phyloP scores from a whole-genome alignment of 306 rosid species.

The Elaeagnus macrophylla region DNA sequence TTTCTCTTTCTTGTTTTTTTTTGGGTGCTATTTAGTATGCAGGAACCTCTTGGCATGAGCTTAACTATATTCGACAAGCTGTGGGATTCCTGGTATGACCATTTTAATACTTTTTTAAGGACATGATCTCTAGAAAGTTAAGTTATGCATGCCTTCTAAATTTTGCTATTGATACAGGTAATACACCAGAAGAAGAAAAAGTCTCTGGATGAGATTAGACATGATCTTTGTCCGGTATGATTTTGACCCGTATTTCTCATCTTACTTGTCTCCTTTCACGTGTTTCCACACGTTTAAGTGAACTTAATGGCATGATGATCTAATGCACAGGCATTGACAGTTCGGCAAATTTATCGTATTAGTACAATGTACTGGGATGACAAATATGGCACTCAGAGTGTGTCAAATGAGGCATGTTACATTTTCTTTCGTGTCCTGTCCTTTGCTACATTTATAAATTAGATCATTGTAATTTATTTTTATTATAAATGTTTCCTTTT shows the following conservation, averaged over 20 bases:
- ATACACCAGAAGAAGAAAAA: slow-evolving; percentile 96
- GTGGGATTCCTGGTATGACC: slow-evolving; percentile 86
- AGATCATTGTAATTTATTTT: slow-evolving; percentile 1
- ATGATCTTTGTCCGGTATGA: slow-evolving; percentile 94
- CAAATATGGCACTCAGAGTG: slow-evolving; percentile 97
- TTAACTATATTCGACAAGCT: slow-evolving; percentile 89
- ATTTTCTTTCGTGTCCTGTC: slow-evolving; percentile 14
- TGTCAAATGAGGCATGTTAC: slow-evolving; percentile 89
- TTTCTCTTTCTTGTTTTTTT: slow-evolving; percentile 16
- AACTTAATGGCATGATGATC: slow-evolving; percentile 10
- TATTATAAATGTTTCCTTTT: slow-evolving; percentile 23
- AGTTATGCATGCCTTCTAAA: slow-evolving; percentile 1
- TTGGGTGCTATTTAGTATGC: slow-evolving; percentile 55
- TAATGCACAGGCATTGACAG: slow-evolving; percentile 64
- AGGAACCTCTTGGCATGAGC: slow-evolving; percentile 98
- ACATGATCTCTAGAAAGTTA: slow-evolving; percentile 1
- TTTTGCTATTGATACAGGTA: slow-evolving; percentile 47
- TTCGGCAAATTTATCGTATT: slow-evolving; percentile 94
- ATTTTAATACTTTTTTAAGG: slow-evolving; percentile 2
- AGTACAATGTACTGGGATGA: slow-evolving; percentile 99
- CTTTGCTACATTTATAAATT: slow-evolving; percentile 1
- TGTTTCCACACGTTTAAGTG: neutral
- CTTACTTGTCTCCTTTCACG: neutral
- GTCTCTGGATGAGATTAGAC: slow-evolving; percentile 76
- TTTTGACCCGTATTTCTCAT: slow-evolving; percentile 10